phyloP scores from a whole-genome alignment of 495 filamentous ascomycete genomes.

The Aspergillus hancockii region DNA sequence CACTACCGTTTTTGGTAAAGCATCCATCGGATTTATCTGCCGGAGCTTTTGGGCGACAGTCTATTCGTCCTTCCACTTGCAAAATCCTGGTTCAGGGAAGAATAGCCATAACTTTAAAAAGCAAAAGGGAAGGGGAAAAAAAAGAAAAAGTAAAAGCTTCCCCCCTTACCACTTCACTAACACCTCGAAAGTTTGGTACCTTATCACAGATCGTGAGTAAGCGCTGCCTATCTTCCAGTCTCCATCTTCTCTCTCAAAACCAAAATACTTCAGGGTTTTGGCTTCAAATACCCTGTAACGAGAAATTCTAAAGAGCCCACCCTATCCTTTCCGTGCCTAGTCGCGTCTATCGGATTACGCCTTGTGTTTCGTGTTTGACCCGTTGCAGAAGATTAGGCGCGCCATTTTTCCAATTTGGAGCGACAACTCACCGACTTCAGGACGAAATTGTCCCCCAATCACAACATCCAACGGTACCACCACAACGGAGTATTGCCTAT shows the following conservation, averaged over 20 bases:
- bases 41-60: not conserved
- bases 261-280: not conserved
- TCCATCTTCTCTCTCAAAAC: not conserved
- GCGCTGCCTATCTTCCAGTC: slow-evolving; percentile 14
- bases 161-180: slow-evolving; percentile 1
- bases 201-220: slow-evolving; percentile 23
- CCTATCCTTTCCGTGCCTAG: not conserved
- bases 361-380: slow-evolving; percentile 3
- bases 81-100: not conserved
- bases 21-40: slow-evolving; percentile 2
- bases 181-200: slow-evolving; percentile 18
- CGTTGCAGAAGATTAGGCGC: slow-evolving; percentile 2
- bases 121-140: not conserved
- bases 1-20: not conserved
- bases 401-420: slow-evolving; percentile 1
- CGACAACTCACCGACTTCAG: slow-evolving; percentile 5
- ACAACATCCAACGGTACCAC: not conserved
- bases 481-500: slow-evolving; percentile 1
- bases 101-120: slow-evolving; percentile 1
- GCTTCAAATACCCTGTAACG: not conserved
- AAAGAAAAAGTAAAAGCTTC: not conserved
- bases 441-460: not conserved
- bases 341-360: not conserved
- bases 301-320: not conserved
- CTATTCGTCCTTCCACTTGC: not conserved